These are phyloP conservation scores for Leptographium lundbergii DNA, from an alignment of 2,329 filamentous ascomycete genomes.

Conservation along the genomic window DNA sequence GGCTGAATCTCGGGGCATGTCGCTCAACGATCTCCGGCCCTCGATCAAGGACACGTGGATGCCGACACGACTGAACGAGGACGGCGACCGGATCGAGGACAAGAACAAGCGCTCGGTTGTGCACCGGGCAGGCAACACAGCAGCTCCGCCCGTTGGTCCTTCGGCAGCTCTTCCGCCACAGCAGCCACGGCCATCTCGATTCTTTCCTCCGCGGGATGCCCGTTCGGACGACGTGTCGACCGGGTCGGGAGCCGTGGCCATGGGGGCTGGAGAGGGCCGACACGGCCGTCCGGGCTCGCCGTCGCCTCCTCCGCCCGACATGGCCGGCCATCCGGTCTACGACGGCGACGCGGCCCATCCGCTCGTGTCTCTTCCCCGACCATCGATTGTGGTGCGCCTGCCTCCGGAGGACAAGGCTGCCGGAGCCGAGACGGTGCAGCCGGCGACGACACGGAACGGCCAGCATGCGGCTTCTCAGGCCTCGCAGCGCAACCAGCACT, in stretches of 20 bases:
- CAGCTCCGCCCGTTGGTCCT: conserved; percentile 7
- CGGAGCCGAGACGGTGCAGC: neutral
- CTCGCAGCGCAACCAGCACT: neutral
- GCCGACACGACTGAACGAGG: conserved; percentile 23
- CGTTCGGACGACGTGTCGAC: conserved; percentile 25
- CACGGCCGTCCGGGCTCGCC: conserved; percentile 38
- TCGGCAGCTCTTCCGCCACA: conserved; percentile 14
- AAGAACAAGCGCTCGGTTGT: conserved; percentile 17
- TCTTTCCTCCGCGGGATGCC: conserved; percentile 45
- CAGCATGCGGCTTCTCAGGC: neutral
- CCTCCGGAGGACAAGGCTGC: conserved; percentile 41
- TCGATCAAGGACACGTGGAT: conserved; percentile 43
- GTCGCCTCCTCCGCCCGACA: conserved; percentile 60
- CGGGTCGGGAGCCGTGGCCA: neutral
- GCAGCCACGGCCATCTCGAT: conserved; percentile 41
- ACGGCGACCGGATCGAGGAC: conserved; percentile 22
- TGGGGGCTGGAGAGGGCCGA: neutral
- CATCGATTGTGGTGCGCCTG: conserved; percentile 67
- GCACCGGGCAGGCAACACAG: conserved; percentile 10
- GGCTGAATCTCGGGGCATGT: conserved; percentile 30
- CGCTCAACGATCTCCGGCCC: conserved; percentile 31
- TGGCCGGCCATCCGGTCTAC: conserved; percentile 59
- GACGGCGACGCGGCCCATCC: conserved; percentile 53
- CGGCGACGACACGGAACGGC: neutral
- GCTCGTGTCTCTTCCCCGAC: conserved; percentile 55